Percentiles rank a stretch among this genome's conserved stretches.
Evolutionary conservation across 2,329 filamentous ascomycete species (phyloP).

Genomic region (Endocalyx cinctus): DNA sequence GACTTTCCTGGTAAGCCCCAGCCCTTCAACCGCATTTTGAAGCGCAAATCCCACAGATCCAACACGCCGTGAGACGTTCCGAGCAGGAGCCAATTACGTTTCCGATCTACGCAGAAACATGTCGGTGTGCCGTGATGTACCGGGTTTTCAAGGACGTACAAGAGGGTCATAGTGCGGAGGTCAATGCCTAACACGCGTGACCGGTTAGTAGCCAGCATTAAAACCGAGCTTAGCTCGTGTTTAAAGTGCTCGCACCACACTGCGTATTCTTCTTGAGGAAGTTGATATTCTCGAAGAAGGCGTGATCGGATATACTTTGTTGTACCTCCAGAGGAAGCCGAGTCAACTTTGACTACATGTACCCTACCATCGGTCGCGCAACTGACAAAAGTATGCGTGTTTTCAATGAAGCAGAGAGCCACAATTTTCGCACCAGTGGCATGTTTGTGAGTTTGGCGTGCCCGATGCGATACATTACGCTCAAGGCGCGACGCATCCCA

Average conservation of each 20-base stretch:
- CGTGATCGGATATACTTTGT: conserved; percentile 75
- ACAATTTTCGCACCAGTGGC: conserved; percentile 67
- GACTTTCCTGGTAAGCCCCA: conserved; percentile 83
- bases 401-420: conserved; percentile 84
- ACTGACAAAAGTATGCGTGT: conserved; percentile 89
- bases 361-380: conserved; percentile 87
- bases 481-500: conserved; percentile 92
- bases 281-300: conserved; percentile 73
- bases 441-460: conserved; percentile 80
- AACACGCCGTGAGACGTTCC: conserved; percentile 91
- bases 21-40: conserved; percentile 78
- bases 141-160: conserved; percentile 80
- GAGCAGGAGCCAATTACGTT: conserved; percentile 83
- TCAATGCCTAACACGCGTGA: conserved; percentile 83
- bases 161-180: conserved; percentile 75
- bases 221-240: conserved; percentile 72
- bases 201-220: conserved; percentile 81
- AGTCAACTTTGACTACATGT: conserved; percentile 78
- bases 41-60: conserved; percentile 95
- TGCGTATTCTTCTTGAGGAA: conserved; percentile 69
- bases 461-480: conserved; percentile 82
- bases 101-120: conserved; percentile 83
- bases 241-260: conserved; percentile 93
- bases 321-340: conserved; percentile 40
- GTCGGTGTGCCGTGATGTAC: conserved; percentile 88